Base-by-base conservation (phyloP, 768 basidiomycete genomes). In the Mycena polygramma region DNA sequence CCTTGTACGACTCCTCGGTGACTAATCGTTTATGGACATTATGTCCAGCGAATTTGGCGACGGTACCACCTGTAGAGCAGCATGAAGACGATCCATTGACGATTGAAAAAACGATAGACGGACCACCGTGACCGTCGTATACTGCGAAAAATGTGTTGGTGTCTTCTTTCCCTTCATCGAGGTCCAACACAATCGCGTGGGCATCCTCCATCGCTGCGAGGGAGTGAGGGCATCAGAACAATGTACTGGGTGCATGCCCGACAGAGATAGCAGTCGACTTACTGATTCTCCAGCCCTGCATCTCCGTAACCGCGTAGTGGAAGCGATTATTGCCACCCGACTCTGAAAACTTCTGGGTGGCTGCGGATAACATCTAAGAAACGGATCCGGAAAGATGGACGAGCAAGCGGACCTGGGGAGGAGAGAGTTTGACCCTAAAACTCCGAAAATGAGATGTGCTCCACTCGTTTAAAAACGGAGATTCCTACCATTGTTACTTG, bases 281-380 rank as follows among this genome's bases (percentile, higher is more conserved):
- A 99, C 97, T 90, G 82, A 99, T 92, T 81, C 98, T 88, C 98
- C 98, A 99, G 76, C 98, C 98, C 81, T 99, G 98, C 97, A 99
- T 99, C 83, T 98, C 97, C 54, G 94, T 92, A 51, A 98, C 87
- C 9, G 89, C 92, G 81, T 91, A 98, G 54, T 86, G 76, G 80
- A 88, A 91, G 66, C 88, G 88, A 69, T 84, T 86, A 88, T 95
- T 91, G 72, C 84, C 85, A 51, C 94, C 96, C 24, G 85, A 80
- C 74, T 91, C 87, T 7, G 94, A 91, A 78, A 86, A 88, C 87
- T 98, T 99, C 73, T 89, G 88, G 62, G 93, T 96, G 24, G 90
- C 95, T 96, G 75, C 45, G 22, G 68, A 66, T 45, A 74, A 70
- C 9, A 53, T 51, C 55, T 59, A 63, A 77, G 57, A 61, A 59